Percentiles rank a stretch among this genome's conserved stretches.
phyloP scores from a whole-genome alignment of 805 yeast species.

The Starmerella lactis-condensi region DNA sequence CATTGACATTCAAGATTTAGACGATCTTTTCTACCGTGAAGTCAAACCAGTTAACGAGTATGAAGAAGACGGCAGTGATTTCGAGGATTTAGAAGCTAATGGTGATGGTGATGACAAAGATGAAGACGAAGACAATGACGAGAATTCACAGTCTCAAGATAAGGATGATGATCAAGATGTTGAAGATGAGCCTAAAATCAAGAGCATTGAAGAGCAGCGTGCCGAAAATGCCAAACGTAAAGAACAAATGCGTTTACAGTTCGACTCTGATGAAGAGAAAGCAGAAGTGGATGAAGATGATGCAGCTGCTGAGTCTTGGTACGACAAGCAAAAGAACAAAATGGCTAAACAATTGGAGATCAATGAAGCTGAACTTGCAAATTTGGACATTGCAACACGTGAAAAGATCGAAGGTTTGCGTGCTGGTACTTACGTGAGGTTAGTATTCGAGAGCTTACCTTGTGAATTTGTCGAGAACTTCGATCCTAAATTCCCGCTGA shows the following conservation, averaged over 20 bases:
- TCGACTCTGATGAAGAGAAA: constrained; percentile 60
- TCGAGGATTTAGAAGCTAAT: constrained; percentile 19
- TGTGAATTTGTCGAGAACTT: constrained; percentile 79
- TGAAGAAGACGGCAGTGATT: constrained; percentile 22
- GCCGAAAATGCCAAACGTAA: constrained; percentile 72
- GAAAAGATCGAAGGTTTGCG: constrained; percentile 72
- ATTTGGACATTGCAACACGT: constrained; percentile 60
- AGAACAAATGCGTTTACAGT: constrained; percentile 71
- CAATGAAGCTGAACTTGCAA: constrained; percentile 49
- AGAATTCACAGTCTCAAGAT: constrained; percentile 1
- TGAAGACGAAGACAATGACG: constrained; percentile 18
- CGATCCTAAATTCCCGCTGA: constrained; percentile 66
- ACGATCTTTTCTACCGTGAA: constrained; percentile 20
- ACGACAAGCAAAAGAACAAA: constrained; percentile 88
- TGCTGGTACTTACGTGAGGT: constrained; percentile 84
- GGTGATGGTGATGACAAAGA: constrained; percentile 18
- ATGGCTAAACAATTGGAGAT: constrained; percentile 92
- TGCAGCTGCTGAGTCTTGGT: constrained; percentile 88
- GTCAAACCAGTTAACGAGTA: constrained; percentile 21
- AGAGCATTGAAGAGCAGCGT: constrained; percentile 55
- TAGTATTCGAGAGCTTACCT: constrained; percentile 68
- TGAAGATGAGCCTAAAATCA: constrained; percentile 18
- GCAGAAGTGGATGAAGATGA: constrained; percentile 59
- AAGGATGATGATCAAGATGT: constrained; percentile 14
- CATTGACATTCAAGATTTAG: constrained; percentile 15